phyloP scores from a whole-genome alignment of 371 early-diverging fungal species.

The Mucor piriformis region DNA sequence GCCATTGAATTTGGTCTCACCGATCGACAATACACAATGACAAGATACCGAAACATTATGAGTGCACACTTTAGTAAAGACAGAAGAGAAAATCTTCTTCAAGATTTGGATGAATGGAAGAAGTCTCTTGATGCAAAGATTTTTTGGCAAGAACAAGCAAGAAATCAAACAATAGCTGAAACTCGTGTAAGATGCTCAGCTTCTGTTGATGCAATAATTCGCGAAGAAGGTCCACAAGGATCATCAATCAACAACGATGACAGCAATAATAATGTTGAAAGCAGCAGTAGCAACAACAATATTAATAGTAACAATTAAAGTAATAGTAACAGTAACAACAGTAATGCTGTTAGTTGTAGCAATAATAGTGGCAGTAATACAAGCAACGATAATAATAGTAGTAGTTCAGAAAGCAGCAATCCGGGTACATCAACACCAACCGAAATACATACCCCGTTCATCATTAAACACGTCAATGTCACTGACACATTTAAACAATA shows the following conservation, averaged over 20 bases:
- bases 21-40: not conserved
- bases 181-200: no score
- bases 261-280: not conserved
- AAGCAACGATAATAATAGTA: not conserved
- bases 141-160: no score
- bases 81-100: no score
- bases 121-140: no score
- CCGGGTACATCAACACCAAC: constrained; percentile 11
- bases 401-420: constrained; percentile 4
- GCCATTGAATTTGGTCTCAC: constrained; percentile 18
- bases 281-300: not conserved
- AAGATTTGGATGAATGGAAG: no score
- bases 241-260: not conserved
- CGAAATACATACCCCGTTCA: constrained; percentile 13
- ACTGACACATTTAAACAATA: constrained; percentile 11
- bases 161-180: no score
- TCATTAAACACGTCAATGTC: constrained; percentile 8
- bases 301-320: not conserved
- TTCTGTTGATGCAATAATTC: no score
- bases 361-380: not conserved
- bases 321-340: not conserved
- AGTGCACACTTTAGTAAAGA: no score
- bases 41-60: no score
- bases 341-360: not conserved
- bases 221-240: not conserved